Evolutionary conservation across 306 rosid species (phyloP), one percentile per base, ranked within the genome.

Genomic region (Pterocarpus macrocarpus): DNA sequence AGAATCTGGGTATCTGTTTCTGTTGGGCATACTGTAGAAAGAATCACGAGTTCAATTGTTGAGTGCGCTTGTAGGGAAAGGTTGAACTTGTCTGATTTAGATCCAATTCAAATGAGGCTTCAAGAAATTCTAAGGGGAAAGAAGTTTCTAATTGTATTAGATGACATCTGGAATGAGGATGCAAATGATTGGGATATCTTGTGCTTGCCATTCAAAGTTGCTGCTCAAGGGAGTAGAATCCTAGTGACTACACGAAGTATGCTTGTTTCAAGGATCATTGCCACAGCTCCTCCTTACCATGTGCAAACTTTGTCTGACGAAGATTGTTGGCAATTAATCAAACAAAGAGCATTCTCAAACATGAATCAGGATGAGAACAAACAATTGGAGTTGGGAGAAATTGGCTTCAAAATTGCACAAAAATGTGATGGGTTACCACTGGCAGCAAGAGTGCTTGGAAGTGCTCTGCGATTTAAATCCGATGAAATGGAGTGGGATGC

Each of bases 141-240:
- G 52, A 81, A 13, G 62, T 67, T 81, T 16, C 45, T 69, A 16
- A 64, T 79, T 32, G 83, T 73, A 9, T 43, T 81, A 10, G 84
- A 81, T 17, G 41, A 8, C 4, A 7, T 73, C 8, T 81, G 75
- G 78, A 13, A 64, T 64, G 84, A 73, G 44, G 55, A 73, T 64
- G 67, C 52, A 12, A 57, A 35, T 7, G 39, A 74, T 7, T 74
- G 58, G 79, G 79, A 74, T 59, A 1, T 7, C 7, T 58, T 74
- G 69, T 30, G 71, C 47, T 75, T 75, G 61, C 49, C 80, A 8
- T 75, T 75, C 30, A 32, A 35, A 44, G 71, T 32, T 45, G 69
- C 71, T 1, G 61, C 47, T 2, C 52, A 1, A 45, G 80, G 80
- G 56, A 75, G 80, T 14, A 75, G 13, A n/a, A 11, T 62, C 10